These are phyloP conservation scores for Ceratopteris richardii DNA, from an alignment of 75 land plant species.

Conservation along the genomic window DNA sequence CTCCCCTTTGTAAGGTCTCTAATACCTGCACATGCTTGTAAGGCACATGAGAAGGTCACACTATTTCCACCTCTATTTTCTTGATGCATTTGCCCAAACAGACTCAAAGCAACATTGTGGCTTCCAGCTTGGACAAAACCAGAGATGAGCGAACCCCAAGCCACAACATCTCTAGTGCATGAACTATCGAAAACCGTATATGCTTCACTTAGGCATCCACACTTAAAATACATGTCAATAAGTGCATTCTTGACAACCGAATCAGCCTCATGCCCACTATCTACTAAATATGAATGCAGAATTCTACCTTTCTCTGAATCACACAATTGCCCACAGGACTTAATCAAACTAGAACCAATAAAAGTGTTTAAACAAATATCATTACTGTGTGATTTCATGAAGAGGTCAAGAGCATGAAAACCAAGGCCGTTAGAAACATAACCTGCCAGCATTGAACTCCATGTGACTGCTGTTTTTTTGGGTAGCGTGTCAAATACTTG, in stretches of 20 bases:
- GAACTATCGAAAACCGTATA: neutral
- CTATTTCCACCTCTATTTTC: slow-evolving; percentile 12
- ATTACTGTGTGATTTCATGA: slow-evolving; percentile 7
- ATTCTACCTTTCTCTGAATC: slow-evolving; percentile 19
- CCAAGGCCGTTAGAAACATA: slow-evolving; percentile 23
- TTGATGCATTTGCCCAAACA: slow-evolving; percentile 10
- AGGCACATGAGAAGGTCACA: slow-evolving; percentile 17
- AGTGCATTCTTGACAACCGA: slow-evolving; percentile 35
- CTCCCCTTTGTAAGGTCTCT: slow-evolving; percentile 17
- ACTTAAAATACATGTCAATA: slow-evolving; percentile 3
- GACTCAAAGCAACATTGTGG: slow-evolving; percentile 4
- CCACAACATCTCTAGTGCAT: slow-evolving; percentile 13
- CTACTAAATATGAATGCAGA: slow-evolving; percentile 31
- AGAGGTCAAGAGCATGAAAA: slow-evolving; percentile 14
- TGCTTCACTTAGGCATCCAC: neutral
- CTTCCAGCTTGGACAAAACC: slow-evolving; percentile 34
- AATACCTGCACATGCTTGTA: slow-evolving; percentile 19
- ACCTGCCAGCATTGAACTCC: slow-evolving; percentile 44
- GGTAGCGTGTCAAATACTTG: slow-evolving; percentile 28
- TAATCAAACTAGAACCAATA: slow-evolving; percentile 19
- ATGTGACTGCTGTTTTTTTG: slow-evolving; percentile 15
- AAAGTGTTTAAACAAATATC: slow-evolving; percentile 20
- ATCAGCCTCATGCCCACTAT: slow-evolving; percentile 32
- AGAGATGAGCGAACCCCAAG: slow-evolving; percentile 53
- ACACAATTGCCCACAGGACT: slow-evolving; percentile 22